A percentile compares a stretch with the other conserved stretches of the same genome.
Evolutionary conservation across 192 early-diverging fungal genomes (phyloP).

Genomic region (Obelidium mucronatum): DNA sequence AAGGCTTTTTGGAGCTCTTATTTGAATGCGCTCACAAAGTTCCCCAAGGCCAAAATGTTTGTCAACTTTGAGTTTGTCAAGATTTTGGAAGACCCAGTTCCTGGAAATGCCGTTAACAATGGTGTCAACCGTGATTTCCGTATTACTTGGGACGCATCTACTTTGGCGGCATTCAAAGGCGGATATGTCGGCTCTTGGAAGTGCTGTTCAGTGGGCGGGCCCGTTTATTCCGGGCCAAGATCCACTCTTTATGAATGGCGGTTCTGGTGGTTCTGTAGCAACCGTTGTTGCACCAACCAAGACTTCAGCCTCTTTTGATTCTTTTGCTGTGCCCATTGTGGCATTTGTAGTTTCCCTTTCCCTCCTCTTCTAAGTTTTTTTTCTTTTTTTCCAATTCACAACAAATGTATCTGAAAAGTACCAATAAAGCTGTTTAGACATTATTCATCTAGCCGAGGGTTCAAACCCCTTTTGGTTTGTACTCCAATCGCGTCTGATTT

Average conservation of each 20-base stretch:
- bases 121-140: conserved; percentile 30
- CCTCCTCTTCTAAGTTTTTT: too few species aligned
- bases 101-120: neutral
- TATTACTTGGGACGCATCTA: conserved; percentile 15
- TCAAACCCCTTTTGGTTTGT: too few species aligned
- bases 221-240: conserved; percentile 9
- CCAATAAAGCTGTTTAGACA: conserved; percentile 53
- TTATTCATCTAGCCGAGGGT: too few species aligned
- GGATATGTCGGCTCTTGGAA: conserved; percentile 1
- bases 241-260: conserved; percentile 3
- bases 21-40: conserved; percentile 19
- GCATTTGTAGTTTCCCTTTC: too few species aligned
- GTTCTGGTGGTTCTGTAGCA: neutral
- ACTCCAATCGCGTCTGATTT: too few species aligned
- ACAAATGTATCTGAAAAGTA: too few species aligned
- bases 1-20: conserved; percentile 31
- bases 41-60: conserved; percentile 32
- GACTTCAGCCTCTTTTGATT: too few species aligned
- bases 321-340: too few species aligned
- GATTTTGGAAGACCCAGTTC: neutral
- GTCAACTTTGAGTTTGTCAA: conserved; percentile 27
- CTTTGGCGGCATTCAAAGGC: conserved; percentile 29
- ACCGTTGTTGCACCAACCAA: neutral
- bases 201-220: conserved; percentile 10
- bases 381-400: too few species aligned